Base-by-base conservation (phyloP, 345 rosid genomes). In the Leavenworthia alabamica region DNA sequence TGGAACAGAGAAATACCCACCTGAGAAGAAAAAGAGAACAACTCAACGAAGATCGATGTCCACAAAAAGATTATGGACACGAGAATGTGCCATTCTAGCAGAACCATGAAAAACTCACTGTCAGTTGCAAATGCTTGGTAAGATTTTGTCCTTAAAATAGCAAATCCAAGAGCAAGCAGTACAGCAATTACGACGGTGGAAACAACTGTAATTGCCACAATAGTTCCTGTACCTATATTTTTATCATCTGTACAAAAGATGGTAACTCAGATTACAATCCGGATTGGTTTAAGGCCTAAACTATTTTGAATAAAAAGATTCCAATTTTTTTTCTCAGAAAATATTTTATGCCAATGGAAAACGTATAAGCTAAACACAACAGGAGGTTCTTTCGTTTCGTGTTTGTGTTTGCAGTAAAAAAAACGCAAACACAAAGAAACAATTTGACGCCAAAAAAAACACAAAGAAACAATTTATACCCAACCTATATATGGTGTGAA, bases 1-100 rank as follows among this genome's bases (percentile, higher is more conserved):
- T 8, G 58, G 19, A 13, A 63, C 55, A 43, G 54, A 64, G 46
- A 65, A 67, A 24, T 23, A 73, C 56, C 68, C 68, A 8, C 51
- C 15, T 17, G 48, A 28, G 14, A 75, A 70, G 33, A 78, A 27
- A 2, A 27, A 6, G 7, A 27, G 7, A 27, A 27, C 29, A 27
- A 27, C 7, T 5, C 7, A 27, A 7, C 29, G 7, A 27, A 27
- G 29, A 27, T 27, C 29, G 29, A 27, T 27, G 29, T 27, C 8
- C 29, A 27, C 29, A 27, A 4, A 27, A 27, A 27, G 6, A 27
- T 6, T 0, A 1, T 27, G 29, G 29, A 27, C 5, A 27, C 29
- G 7, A 27, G 29, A 27, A 27, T 27, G 29, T 27, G 1, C 3
- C 29, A 27, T 27, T 27, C 29, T 27, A 5, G 29, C 22, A 45